Percentiles rank a stretch among this genome's conserved stretches.
phyloP scores from a whole-genome alignment of 768 basidiomycete genomes.

The Suillus brevipes region DNA sequence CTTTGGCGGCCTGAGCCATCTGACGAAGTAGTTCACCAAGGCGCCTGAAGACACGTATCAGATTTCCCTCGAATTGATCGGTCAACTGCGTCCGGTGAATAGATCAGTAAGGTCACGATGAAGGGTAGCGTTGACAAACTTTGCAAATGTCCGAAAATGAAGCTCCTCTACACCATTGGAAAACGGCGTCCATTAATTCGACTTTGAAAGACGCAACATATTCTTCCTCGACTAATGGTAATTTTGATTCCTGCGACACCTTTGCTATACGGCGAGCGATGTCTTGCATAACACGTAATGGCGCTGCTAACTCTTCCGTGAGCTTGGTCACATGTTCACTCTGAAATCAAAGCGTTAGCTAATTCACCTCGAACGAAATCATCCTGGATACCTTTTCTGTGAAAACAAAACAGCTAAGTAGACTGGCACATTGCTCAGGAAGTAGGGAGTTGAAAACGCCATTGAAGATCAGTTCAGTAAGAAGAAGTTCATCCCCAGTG shows the following conservation, averaged over 20 bases:
- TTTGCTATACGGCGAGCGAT: conserved; percentile 94
- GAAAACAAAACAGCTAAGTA: conserved; percentile 98
- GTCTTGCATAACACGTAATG: conserved; percentile 94
- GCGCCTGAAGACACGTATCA: conserved; percentile 95
- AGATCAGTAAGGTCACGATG: background rate
- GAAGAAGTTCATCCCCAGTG: conserved; percentile 91
- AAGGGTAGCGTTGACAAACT: conserved; percentile 41
- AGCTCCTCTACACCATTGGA: conserved; percentile 98
- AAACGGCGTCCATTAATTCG: conserved; percentile 96
- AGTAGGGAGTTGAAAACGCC: conserved; percentile 89
- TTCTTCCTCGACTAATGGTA: conserved; percentile 86
- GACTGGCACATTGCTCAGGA: conserved; percentile 90
- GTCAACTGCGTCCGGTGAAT: conserved; percentile 61
- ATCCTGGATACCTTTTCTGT: conserved; percentile 75
- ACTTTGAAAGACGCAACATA: conserved; percentile 98
- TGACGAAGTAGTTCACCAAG: conserved; percentile 93
- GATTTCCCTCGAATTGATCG: conserved; percentile 94
- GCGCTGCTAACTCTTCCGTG: conserved; percentile 91
- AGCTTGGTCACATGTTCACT: conserved; percentile 84
- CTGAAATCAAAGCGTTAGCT: conserved; percentile 38
- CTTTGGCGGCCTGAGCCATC: conserved; percentile 94
- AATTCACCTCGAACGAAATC: background rate
- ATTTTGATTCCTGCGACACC: conserved; percentile 91
- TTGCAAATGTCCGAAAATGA: conserved; percentile 97
- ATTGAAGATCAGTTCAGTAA: conserved; percentile 97